Evolutionary conservation across 2,329 filamentous ascomycete species (phyloP), one percentile per base, ranked within the genome.

Genomic region (Lasiodiplodia theobromae): DNA sequence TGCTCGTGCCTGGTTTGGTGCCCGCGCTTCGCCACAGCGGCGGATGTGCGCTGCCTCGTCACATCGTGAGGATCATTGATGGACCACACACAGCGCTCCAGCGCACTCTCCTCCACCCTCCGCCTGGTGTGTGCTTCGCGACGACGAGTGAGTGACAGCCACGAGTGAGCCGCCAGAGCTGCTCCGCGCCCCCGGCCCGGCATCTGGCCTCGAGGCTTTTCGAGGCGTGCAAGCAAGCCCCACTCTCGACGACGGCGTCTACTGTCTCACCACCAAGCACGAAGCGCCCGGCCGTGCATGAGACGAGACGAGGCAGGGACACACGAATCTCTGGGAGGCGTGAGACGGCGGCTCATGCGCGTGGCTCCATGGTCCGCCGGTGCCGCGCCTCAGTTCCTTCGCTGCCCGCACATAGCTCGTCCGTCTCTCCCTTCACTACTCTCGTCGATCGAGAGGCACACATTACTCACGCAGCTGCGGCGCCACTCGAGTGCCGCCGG

Each of bases 21-120:
- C 60, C 60, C 60, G 60, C 60, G 60, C 60, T 64, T 64, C 60
- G 60, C 60, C 60, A 64, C 60, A 64, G 60, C 58, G 58, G 58
- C 58, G 58, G 58, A 62, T 51, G 58, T 25, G 58, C 58, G 31
- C 40, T 44, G 37, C 56, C 57, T 52, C 44, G 60, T 64, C 60
- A 64, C 60, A 64, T 64, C 60, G 60, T 64, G 60, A 64, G 60
- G 44, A 64, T 64, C 60, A 64, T 64, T 64, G 60, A 64, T 64
- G 47, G 60, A 52, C 53, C 53, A 56, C 53, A 37, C 60, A 64
- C 40, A 34, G 57, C 60, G 51, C 47, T 37, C 21, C 44, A 64
- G 60, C 60, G 23, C 60, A 51, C 40, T 25, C 31, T 25, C 57
- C 47, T 62, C 38, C 57, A 49, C 57, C 40, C 44, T 52, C 47